A percentile compares a stretch with the other conserved stretches of the same genome.
These are phyloP conservation scores for Sclerotinia glacialis DNA, from an alignment of 2,329 filamentous ascomycete species.

Conservation along the genomic window DNA sequence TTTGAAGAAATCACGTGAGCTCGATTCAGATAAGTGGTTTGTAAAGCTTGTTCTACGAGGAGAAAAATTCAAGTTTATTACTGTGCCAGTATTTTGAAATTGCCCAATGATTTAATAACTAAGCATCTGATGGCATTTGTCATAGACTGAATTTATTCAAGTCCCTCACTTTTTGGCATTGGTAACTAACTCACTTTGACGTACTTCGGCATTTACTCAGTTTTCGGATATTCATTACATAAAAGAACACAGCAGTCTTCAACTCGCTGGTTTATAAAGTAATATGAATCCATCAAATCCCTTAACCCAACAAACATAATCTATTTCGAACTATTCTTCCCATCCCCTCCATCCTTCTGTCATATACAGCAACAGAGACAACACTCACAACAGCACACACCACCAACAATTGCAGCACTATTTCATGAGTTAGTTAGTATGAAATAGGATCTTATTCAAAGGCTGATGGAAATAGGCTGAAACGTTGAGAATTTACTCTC, in stretches of 20 bases:
- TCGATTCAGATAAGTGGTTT: no score
- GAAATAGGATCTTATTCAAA: background rate
- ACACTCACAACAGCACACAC: background rate
- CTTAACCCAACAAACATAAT: background rate
- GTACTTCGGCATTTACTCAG: background rate
- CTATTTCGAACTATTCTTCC: background rate
- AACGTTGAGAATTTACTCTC: background rate
- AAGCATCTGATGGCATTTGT: background rate
- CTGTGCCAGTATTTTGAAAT: no score
- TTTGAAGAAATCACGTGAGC: background rate
- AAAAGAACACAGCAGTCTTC: background rate
- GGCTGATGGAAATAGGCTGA: no score
- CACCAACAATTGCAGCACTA: slow-evolving; percentile 3
- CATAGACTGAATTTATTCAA: background rate
- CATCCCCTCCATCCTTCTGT: background rate
- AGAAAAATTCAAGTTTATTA: no score
- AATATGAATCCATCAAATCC: no score
- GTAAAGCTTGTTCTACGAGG: no score
- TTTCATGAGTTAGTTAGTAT: background rate
- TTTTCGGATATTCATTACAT: background rate
- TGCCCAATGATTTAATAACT: background rate
- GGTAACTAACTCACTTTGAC: background rate
- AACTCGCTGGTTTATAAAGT: background rate
- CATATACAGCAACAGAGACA: slow-evolving; percentile 1
- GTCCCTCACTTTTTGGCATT: background rate